Percentiles rank a stretch among this genome's conserved stretches.
Conservation (phyloP, 768 basidiomycete genomes). For the Myochromella boudieri region DNA sequence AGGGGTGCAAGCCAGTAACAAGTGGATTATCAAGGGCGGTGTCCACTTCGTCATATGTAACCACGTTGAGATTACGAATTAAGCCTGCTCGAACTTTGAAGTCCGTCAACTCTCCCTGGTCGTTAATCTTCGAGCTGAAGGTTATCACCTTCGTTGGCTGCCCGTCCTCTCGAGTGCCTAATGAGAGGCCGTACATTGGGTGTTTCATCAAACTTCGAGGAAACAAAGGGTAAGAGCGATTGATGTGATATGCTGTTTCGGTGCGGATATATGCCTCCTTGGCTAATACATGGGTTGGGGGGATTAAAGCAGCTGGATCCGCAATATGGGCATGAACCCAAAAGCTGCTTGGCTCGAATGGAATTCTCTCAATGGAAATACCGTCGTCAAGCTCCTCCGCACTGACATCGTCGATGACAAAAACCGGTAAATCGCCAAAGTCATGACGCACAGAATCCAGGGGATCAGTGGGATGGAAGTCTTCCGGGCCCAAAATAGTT, state of each 20-base stretch:
- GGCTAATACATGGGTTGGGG: slow-evolving; percentile 65
- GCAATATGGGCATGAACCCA: slow-evolving; percentile 96
- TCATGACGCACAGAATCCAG: slow-evolving; percentile 79
- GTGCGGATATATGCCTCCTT: slow-evolving; percentile 51
- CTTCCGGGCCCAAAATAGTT: slow-evolving; percentile 54
- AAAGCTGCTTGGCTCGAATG: slow-evolving; percentile 50
- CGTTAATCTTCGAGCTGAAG: slow-evolving; percentile 73
- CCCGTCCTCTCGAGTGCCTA: slow-evolving; percentile 31
- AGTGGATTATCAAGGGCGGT: slow-evolving; percentile 33
- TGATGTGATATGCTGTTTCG: slow-evolving; percentile 62
- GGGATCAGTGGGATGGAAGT: slow-evolving; percentile 63
- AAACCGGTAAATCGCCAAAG: slow-evolving; percentile 79
- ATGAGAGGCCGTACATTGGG: slow-evolving; percentile 38
- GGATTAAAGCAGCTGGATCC: slow-evolving; percentile 82
- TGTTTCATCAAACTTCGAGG: slow-evolving; percentile 55
- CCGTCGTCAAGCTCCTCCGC: slow-evolving; percentile 96
- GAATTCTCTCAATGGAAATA: slow-evolving; percentile 74
- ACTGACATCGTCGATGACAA: slow-evolving; percentile 76
- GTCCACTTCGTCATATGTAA: slow-evolving; percentile 75
- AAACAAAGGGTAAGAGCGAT: slow-evolving; percentile 72
- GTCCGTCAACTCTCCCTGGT: slow-evolving; percentile 65
- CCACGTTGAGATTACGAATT: slow-evolving; percentile 61
- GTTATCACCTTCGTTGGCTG: slow-evolving; percentile 63
- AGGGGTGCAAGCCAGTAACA: slow-evolving; percentile 35
- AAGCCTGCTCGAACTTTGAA: slow-evolving; percentile 69